A percentile compares a stretch with the other conserved stretches of the same genome.
These are phyloP conservation scores for Rubroboletus satanas DNA, from an alignment of 768 basidiomycete species.

Conservation along the genomic window DNA sequence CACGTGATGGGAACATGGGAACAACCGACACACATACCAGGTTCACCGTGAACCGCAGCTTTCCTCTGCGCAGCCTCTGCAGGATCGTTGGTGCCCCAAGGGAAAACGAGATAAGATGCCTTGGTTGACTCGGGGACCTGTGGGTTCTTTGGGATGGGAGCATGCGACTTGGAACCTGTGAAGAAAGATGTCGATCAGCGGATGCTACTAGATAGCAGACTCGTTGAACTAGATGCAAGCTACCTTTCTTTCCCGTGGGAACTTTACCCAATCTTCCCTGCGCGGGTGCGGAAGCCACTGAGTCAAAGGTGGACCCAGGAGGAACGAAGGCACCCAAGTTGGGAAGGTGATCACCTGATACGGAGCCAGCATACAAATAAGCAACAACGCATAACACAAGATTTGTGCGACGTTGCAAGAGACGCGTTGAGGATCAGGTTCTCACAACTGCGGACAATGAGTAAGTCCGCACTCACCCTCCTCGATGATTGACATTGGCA, in stretches of 20 bases:
- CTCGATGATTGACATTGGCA: constrained; percentile 25
- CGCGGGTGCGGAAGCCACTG: constrained; percentile 4
- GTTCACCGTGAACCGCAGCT: constrained; percentile 11
- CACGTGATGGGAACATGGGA: not conserved
- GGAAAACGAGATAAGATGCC: constrained; percentile 67
- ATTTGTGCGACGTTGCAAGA: not conserved
- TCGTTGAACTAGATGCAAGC: not conserved
- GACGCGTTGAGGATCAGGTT: constrained; percentile 4
- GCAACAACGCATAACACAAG: not conserved
- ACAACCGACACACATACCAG: constrained; percentile 5
- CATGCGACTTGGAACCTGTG: constrained; percentile 7
- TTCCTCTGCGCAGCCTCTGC: constrained; percentile 39
- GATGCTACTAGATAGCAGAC: not conserved
- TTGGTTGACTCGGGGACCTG: constrained; percentile 22
- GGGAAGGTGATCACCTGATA: constrained; percentile 19
- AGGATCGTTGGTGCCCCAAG: constrained; percentile 87
- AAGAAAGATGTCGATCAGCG: not conserved
- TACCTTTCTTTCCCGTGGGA: constrained; percentile 9
- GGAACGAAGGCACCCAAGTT: constrained; percentile 25
- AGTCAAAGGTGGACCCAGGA: constrained; percentile 18
- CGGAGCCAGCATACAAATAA: not conserved
- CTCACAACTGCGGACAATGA: not conserved
- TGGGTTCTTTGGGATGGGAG: constrained; percentile 11
- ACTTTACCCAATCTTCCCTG: constrained; percentile 13
- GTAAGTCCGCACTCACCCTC: constrained; percentile 14